Evolutionary conservation across 495 filamentous ascomycete genomes (phyloP).

Genomic region (Platismatia glauca): DNA sequence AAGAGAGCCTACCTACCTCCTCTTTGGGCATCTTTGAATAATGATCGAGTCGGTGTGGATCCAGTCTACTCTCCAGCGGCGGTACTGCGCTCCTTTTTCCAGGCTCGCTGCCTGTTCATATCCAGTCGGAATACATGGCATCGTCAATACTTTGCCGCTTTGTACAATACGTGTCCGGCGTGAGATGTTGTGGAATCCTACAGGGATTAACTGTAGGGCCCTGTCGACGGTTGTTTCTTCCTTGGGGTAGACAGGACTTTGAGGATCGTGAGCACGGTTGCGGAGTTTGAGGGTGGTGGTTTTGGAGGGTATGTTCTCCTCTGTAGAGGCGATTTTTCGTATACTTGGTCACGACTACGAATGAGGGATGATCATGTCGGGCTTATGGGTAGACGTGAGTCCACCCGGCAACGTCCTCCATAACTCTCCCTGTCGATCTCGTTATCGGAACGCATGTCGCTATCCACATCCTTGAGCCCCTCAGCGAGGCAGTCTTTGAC

Average conservation of each 20-base stretch:
- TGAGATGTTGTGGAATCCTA: background rate
- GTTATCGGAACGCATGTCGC: background rate
- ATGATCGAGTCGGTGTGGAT: background rate
- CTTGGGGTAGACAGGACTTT: no score
- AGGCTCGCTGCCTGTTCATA: background rate
- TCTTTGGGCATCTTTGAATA: background rate
- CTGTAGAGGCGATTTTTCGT: no score
- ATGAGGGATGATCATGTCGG: no score
- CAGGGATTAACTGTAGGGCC: no score
- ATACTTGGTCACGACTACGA: background rate
- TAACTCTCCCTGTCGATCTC: background rate
- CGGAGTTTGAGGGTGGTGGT: no score
- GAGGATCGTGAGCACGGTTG: no score
- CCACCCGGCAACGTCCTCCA: background rate
- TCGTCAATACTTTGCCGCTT: no score
- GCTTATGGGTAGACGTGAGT: background rate
- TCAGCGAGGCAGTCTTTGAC: background rate
- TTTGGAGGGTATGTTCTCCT: no score
- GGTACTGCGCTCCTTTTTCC: background rate
- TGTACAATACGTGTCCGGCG: background rate
- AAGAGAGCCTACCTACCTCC: background rate
- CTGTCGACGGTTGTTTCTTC: no score
- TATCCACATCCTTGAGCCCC: background rate
- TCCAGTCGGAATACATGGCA: no score
- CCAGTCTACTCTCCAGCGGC: background rate